A percentile compares a stretch with the other conserved stretches of the same genome.
These are phyloP conservation scores for Fibroporia radiculosa DNA, from an alignment of 768 basidiomycete genomes.

Conservation along the genomic window DNA sequence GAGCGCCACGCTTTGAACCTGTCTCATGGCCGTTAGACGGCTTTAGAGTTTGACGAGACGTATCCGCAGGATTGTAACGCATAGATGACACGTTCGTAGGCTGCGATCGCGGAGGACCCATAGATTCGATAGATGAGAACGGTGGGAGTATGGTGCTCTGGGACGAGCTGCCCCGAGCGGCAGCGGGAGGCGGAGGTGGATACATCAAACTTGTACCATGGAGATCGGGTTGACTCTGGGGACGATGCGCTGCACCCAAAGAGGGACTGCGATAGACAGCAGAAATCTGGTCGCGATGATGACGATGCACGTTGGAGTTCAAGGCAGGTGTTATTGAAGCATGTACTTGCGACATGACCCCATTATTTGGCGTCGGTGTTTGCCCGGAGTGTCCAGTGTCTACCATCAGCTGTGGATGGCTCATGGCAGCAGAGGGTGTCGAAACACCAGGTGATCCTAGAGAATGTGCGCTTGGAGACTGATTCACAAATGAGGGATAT, in stretches of 20 bases:
- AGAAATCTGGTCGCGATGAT: constrained; percentile 25
- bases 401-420: constrained; percentile 17
- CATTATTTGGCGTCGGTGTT: constrained; percentile 23
- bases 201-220: constrained; percentile 39
- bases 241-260: constrained; percentile 24
- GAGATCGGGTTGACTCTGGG: constrained; percentile 30
- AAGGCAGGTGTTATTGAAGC: constrained; percentile 1
- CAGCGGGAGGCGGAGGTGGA: constrained; percentile 14
- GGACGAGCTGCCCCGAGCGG: constrained; percentile 9
- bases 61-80: constrained; percentile 47
- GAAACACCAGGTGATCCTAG: constrained; percentile 40
- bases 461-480: constrained; percentile 62
- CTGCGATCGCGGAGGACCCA: constrained; percentile 31
- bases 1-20: constrained; percentile 52
- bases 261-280: constrained; percentile 31
- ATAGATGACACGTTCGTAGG: constrained; percentile 45
- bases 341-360: constrained; percentile 2
- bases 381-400: constrained; percentile 18
- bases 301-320: constrained; percentile 13
- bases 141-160: constrained; percentile 58
- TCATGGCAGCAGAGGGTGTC: constrained; percentile 29
- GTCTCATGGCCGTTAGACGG: constrained; percentile 21
- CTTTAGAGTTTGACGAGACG: constrained; percentile 10
- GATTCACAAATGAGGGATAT: constrained; percentile 49
- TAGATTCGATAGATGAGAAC: constrained; percentile 60